A percentile compares a stretch with the other conserved stretches of the same genome.
Evolutionary conservation across 2,329 filamentous ascomycete genomes (phyloP).

Genomic region (Claviceps sorghi): DNA sequence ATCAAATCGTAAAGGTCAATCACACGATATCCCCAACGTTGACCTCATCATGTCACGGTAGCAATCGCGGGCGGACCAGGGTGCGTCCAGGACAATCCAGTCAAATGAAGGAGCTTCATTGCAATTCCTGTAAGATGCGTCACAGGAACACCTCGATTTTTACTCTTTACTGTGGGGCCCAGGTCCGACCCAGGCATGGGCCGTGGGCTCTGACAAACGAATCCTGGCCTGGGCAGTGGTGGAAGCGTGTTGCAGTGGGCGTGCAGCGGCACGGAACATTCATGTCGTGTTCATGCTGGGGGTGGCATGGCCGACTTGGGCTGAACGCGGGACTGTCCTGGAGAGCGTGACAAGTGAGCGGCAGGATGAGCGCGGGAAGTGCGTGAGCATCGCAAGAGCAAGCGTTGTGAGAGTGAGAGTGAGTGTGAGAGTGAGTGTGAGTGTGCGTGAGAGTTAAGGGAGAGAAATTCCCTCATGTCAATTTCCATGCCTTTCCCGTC

Average conservation of each 20-base stretch:
- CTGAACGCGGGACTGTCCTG: background rate
- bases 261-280: background rate
- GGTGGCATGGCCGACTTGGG: background rate
- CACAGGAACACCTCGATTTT: conserved; percentile 3
- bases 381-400: background rate
- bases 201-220: background rate
- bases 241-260: background rate
- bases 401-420: background rate
- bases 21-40: background rate
- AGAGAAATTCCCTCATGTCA: background rate
- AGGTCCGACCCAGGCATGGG: background rate
- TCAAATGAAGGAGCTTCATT: background rate
- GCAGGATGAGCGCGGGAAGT: background rate
- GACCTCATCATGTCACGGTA: background rate
- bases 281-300: background rate
- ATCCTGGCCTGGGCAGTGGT: background rate
- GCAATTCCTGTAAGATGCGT: background rate
- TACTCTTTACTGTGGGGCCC: background rate
- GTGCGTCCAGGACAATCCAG: background rate
- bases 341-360: background rate
- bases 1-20: background rate
- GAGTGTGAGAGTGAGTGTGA: background rate
- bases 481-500: background rate
- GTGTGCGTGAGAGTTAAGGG: too few relatives aligned
- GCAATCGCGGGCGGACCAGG: background rate